Base-by-base conservation (phyloP, 441 rosid genomes). In the Sinapis alba region DNA sequence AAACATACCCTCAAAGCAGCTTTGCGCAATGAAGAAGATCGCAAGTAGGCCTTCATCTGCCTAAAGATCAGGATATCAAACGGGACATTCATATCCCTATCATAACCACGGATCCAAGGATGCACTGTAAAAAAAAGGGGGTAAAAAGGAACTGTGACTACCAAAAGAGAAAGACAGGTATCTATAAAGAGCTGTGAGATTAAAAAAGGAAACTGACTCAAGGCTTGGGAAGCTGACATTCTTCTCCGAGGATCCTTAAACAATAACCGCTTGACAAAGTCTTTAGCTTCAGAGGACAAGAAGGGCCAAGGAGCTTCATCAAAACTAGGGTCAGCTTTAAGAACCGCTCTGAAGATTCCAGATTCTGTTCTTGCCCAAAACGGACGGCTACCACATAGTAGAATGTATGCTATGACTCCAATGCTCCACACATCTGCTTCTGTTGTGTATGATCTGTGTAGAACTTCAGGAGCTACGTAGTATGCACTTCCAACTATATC, bases 401-500 rank as follows among this genome's bases (percentile, higher is more conserved):
- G 88, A 78, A 93, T 96, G 80, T 93, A 96, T 43, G 95, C 86
- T 65, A 96, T 90, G 45, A 96, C 98, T 11, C 99, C 99, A 7
- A 91, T 72, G 80, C 99, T 96, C 99, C 99, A 96, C 3, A 89
- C 95, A 84, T 96, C 99, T 13, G 98, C 98, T 81, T 93, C 99
- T 51, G 95, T 84, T 78, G 86, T 78, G 77, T 93, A 96, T 62
- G 94, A 89, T 81, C 96, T 87, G 71, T 89, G 97, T 56, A 96
- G 86, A 73, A 96, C 99, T 85, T 96, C 99, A 24, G 99, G 98
- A 34, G 98, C 95, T 77, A 96, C 97, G 36, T 95, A 95, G 77
- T 91, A 90, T 0, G 97, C 98, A 74, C 98, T 95, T 69, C 99
- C 99, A 63, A 95, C 99, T 63, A 93, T 96, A 77, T 93, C 99